These are phyloP conservation scores for Lophiotrema nucula DNA, from an alignment of 495 filamentous ascomycete species.

Conservation along the genomic window DNA sequence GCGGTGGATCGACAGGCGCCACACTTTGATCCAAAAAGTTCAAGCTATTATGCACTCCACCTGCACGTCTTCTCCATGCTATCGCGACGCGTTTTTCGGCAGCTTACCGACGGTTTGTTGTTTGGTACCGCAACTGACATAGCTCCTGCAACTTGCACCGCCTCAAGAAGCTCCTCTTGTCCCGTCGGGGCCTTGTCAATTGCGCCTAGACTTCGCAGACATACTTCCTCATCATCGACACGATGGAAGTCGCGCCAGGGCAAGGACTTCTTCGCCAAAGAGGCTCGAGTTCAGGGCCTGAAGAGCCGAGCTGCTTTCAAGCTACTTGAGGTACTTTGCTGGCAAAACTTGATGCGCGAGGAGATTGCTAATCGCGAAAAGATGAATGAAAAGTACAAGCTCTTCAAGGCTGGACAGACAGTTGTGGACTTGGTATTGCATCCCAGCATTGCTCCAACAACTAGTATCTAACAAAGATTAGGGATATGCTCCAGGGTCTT, in stretches of 20 bases:
- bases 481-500: constrained; percentile 92
- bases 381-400: constrained; percentile 74
- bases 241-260: constrained; percentile 79
- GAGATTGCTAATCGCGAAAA: constrained; percentile 37
- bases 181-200: not conserved
- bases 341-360: not conserved
- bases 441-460: not conserved
- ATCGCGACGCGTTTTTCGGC: constrained; percentile 32
- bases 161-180: constrained; percentile 10
- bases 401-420: constrained; percentile 77
- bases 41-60: constrained; percentile 9
- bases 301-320: constrained; percentile 94
- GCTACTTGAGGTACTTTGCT: constrained; percentile 65
- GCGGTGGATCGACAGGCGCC: not conserved
- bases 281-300: constrained; percentile 70
- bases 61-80: constrained; percentile 28
- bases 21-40: constrained; percentile 11
- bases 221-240: constrained; percentile 59
- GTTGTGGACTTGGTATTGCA: constrained; percentile 79
- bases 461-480: constrained; percentile 34
- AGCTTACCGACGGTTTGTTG: constrained; percentile 33
- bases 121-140: constrained; percentile 1
- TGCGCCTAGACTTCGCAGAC: not conserved
- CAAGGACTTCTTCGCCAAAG: constrained; percentile 65
- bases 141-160: constrained; percentile 1